Percentiles rank a stretch among this genome's conserved stretches.
These are phyloP conservation scores for Odonthalia washingtoniensis DNA, from an alignment of 31 red algal genomes.

Conservation along the genomic window DNA sequence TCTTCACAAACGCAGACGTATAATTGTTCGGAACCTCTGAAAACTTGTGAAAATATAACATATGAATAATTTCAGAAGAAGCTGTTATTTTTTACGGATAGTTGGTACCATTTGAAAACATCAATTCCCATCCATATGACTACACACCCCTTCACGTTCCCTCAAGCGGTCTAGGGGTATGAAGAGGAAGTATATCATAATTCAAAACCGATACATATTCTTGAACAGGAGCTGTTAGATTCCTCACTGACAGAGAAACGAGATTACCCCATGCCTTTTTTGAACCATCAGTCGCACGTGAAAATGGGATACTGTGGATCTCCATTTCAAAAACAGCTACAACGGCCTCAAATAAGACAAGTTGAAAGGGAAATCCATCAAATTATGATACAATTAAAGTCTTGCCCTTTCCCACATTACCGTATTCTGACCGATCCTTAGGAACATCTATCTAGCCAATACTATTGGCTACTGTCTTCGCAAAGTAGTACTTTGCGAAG, in stretches of 20 bases:
- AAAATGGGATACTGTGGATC: constrained; percentile 51
- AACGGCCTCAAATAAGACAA: constrained; percentile 68
- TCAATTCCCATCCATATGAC: constrained; percentile 61
- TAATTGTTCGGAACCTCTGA: constrained; percentile 58
- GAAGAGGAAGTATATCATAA: constrained; percentile 48
- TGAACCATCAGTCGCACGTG: constrained; percentile 9
- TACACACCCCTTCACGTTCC: too few relatives aligned
- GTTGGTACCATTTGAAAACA: constrained; percentile 31
- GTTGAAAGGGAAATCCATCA: constrained; percentile 72
- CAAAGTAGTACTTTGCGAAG: too few relatives aligned
- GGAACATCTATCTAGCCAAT: too few relatives aligned
- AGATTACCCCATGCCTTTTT: constrained; percentile 68
- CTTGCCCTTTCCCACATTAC: too few relatives aligned
- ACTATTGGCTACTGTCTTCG: too few relatives aligned
- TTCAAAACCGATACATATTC: constrained; percentile 45
- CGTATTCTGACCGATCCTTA: too few relatives aligned
- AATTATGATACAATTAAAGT: too few relatives aligned
- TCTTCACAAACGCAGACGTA: constrained; percentile 43
- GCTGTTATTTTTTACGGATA: constrained; percentile 41
- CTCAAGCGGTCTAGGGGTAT: too few relatives aligned
- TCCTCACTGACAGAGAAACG: constrained; percentile 53
- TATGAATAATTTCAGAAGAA: constrained; percentile 51
- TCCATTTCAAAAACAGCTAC: constrained; percentile 74
- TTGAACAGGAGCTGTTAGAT: constrained; percentile 66
- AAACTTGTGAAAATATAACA: constrained; percentile 56